Evolutionary conservation across 495 filamentous ascomycete species (phyloP), one percentile per base, ranked within the genome.

Genomic region (Aspergillus homomorphus): DNA sequence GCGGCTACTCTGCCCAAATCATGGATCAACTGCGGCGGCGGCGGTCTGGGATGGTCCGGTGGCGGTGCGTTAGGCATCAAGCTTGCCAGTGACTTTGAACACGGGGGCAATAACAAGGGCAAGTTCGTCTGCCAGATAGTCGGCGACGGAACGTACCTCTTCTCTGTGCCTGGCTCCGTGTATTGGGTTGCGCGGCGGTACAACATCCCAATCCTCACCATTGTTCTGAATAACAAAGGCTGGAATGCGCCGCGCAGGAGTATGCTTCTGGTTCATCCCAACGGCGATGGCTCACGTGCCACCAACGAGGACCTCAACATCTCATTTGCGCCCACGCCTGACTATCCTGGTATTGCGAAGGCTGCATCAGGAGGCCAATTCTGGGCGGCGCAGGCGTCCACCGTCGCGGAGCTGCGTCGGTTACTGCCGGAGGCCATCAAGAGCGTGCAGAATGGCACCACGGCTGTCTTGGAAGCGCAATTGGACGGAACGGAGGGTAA

Each of bases 41-140:
- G 93, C 38, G 93, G 93, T 3, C 80, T 97, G 0, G 93, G 93
- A 19, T 98, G 93, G 93, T 93, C 89, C n/a, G 93, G 93, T 20
- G 93, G 93, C 45, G 93, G 83, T 55, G 84, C 89, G 2, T 72
- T 96, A 3, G 93, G 93, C 16, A 90, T 96, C 68, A 96, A 96
- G 69, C 81, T 98, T 22, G 93, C 91, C 5, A 82, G 84, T 0
- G 87, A 91, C 53, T 71, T 70, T 22, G 77, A 87, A 45, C 72
- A 79, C 24, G 75, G 70, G 45, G 82, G 84, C 23, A 73, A 75
- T 20, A 82, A 83, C 22, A 88, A 88, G 69, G 84, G 86, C 30
- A 89, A 90, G 63, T 96, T 98, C 64, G 91, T 98, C 3, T 89
- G 89, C 56, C 91, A 96, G 61, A 88, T 98, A 45, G 93, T 96